These are phyloP conservation scores for Phytophthora litchii DNA, from an alignment of 352 stramenopile genomes.

Conservation along the genomic window DNA sequence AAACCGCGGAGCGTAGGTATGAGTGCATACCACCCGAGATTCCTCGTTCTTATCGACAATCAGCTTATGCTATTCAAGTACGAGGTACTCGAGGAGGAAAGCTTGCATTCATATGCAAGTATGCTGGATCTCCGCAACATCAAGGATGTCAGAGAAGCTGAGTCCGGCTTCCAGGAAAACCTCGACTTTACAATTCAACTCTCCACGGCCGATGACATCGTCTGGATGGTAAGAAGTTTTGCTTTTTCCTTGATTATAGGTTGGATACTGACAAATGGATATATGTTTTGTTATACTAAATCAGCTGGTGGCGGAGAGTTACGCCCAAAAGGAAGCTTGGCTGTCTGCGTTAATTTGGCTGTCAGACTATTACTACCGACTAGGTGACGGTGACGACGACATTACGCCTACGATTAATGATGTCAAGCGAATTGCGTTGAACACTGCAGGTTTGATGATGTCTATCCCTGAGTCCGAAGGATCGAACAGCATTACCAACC, in stretches of 20 bases:
- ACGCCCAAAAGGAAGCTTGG: constrained; percentile 88
- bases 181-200: constrained; percentile 88
- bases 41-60: constrained; percentile 83
- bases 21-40: constrained; percentile 82
- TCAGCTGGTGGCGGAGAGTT: constrained; percentile 79
- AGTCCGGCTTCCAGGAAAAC: constrained; percentile 82
- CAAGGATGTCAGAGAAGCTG: constrained; percentile 83
- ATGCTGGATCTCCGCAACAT: constrained; percentile 76
- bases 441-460: constrained; percentile 53
- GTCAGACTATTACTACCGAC: constrained; percentile 84
- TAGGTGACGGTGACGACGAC: constrained; percentile 26
- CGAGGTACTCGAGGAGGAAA: constrained; percentile 78
- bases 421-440: constrained; percentile 50
- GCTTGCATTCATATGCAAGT: constrained; percentile 64
- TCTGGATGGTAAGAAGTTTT: constrained; percentile 74
- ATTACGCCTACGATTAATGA: constrained; percentile 32
- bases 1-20: constrained; percentile 66
- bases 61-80: constrained; percentile 88
- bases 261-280: constrained; percentile 9
- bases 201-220: constrained; percentile 67
- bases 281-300: constrained; percentile 12
- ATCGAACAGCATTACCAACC: constrained; percentile 33
- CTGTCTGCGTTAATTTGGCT: constrained; percentile 85
- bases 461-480: constrained; percentile 53
- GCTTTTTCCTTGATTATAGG: constrained; percentile 21